Percentiles rank a stretch among this genome's conserved stretches.
Evolutionary conservation across 2,329 filamentous ascomycete genomes (phyloP).

Genomic region (Gnomoniopsis smithogilvyi): DNA sequence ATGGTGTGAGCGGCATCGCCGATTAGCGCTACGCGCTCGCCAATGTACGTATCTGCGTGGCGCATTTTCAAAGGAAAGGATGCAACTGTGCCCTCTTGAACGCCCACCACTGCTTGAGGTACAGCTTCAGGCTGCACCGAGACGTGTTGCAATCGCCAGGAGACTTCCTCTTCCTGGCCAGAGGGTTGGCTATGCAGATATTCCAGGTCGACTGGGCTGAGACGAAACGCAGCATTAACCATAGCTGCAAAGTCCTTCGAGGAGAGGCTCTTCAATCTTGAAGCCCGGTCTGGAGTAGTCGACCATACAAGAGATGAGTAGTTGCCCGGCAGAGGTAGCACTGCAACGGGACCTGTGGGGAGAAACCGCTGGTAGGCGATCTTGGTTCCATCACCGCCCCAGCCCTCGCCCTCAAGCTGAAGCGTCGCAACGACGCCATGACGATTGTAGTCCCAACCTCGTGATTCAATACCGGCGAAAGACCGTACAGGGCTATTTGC

Average conservation of each 20-base stretch:
- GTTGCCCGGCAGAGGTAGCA: slow-evolving; percentile 84
- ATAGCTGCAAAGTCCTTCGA: slow-evolving; percentile 74
- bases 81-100: slow-evolving; percentile 78
- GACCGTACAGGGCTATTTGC: slow-evolving; percentile 89
- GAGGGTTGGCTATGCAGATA: slow-evolving; percentile 69
- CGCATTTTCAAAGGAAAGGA: slow-evolving; percentile 89
- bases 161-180: slow-evolving; percentile 69
- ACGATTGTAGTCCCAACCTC: slow-evolving; percentile 90
- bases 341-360: slow-evolving; percentile 84
- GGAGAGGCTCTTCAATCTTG: slow-evolving; percentile 72
- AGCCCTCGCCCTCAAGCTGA: slow-evolving; percentile 61
- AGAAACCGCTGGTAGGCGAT: slow-evolving; percentile 95
- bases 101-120: slow-evolving; percentile 63
- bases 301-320: slow-evolving; percentile 91
- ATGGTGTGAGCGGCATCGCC: slow-evolving; percentile 95
- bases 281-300: slow-evolving; percentile 77
- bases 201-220: slow-evolving; percentile 73
- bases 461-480: slow-evolving; percentile 81
- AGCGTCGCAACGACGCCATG: slow-evolving; percentile 92
- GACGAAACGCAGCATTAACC: slow-evolving; percentile 90
- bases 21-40: slow-evolving; percentile 84
- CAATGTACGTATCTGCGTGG: slow-evolving; percentile 91
- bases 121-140: slow-evolving; percentile 48
- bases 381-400: slow-evolving; percentile 54
- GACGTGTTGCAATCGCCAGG: slow-evolving; percentile 79